Evolutionary conservation across 495 filamentous ascomycete species (phyloP).

Genomic region (Hypoxylon cercidicola): DNA sequence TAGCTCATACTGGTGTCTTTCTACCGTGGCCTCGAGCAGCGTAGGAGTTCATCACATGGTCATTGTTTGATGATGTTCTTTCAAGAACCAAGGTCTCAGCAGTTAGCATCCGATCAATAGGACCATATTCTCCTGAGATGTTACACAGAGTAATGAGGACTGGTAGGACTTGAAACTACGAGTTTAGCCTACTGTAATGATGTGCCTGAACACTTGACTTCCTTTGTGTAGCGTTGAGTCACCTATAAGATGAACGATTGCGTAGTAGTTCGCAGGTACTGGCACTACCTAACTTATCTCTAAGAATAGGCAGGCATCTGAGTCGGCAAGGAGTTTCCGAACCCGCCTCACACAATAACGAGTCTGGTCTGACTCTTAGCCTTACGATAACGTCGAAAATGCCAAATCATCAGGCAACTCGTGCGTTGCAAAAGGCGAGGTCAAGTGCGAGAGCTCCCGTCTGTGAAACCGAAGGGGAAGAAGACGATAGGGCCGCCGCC

Average conservation of each 20-base stretch:
- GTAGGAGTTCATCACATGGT: background rate
- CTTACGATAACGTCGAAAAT: conserved; percentile 18
- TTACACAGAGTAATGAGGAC: too few species aligned
- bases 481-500: conserved; percentile 10
- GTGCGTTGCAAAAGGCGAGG: conserved; percentile 14
- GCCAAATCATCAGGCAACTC: background rate
- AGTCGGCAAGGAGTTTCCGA: conserved; percentile 5
- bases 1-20: too few species aligned
- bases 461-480: conserved; percentile 5
- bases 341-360: conserved; percentile 14
- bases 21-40: too few species aligned
- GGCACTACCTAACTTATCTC: background rate
- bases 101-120: conserved; percentile 7
- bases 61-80: background rate
- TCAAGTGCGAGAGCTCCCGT: background rate
- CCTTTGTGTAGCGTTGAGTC: too few species aligned
- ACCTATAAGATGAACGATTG: background rate
- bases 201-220: too few species aligned
- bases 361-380: conserved; percentile 27
- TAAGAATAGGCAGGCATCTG: background rate
- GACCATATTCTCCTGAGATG: background rate
- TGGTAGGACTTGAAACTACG: too few species aligned
- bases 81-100: background rate
- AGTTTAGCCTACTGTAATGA: too few species aligned
- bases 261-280: conserved; percentile 12